A percentile compares a stretch with the other conserved stretches of the same genome.
phyloP scores from a whole-genome alignment of 2,329 filamentous ascomycete species.

The Colletotrichum eremochloae region DNA sequence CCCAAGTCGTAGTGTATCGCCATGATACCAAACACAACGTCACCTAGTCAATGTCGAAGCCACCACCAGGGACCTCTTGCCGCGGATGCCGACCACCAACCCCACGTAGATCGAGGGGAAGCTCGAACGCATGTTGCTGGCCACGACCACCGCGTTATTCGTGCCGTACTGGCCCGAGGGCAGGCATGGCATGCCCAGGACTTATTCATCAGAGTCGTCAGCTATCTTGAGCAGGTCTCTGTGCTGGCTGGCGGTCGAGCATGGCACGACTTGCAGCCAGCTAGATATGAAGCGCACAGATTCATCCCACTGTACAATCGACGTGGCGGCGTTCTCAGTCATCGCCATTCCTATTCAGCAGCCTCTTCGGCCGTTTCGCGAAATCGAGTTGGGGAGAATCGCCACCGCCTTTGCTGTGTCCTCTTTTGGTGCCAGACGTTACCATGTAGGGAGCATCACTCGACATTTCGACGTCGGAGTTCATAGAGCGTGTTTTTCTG shows the following conservation, averaged over 20 bases:
- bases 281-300: background rate
- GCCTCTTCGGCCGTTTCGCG: background rate
- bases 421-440: background rate
- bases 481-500: background rate
- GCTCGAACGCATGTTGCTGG: background rate
- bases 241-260: background rate
- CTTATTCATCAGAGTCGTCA: background rate
- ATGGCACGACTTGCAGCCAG: constrained; percentile 1
- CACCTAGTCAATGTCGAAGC: background rate
- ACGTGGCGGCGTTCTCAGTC: background rate
- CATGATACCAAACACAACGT: background rate
- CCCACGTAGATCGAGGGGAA: background rate
- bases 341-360: background rate
- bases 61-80: too few relatives aligned
- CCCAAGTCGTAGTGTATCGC: background rate
- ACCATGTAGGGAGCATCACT: background rate
- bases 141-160: background rate
- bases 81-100: background rate
- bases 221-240: background rate
- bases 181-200: background rate
- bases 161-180: background rate
- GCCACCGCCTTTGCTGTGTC: background rate
- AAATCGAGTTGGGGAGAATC: background rate
- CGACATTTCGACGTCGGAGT: background rate
- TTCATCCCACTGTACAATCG: background rate